phyloP scores from a whole-genome alignment of 768 basidiomycete species.

The Lactifluus piperatus region DNA sequence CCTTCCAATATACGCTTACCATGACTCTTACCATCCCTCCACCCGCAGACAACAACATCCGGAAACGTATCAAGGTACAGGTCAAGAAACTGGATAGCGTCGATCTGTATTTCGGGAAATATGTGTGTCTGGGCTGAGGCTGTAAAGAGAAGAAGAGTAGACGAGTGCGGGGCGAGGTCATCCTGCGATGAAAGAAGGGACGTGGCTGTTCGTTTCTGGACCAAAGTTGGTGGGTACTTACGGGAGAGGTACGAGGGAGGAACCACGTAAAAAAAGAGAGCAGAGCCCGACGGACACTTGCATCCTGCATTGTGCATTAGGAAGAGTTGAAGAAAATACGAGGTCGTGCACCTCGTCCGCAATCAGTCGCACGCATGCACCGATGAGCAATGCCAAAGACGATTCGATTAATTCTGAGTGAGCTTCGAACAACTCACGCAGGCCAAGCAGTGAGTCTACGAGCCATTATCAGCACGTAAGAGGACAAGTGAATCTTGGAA shows the following conservation, averaged over 20 bases:
- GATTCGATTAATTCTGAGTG: constrained; percentile 48
- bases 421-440: constrained; percentile 60
- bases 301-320: constrained; percentile 45
- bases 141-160: constrained; percentile 72
- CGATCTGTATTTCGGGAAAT: constrained; percentile 89
- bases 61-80: constrained; percentile 67
- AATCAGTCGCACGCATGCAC: constrained; percentile 59
- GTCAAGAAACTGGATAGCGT: constrained; percentile 75
- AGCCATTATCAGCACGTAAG: not conserved
- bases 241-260: constrained; percentile 51
- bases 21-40: constrained; percentile 47
- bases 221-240: constrained; percentile 26
- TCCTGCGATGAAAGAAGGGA: constrained; percentile 36
- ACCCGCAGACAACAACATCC: constrained; percentile 54
- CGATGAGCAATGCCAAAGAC: constrained; percentile 47
- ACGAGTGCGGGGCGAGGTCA: constrained; percentile 62
- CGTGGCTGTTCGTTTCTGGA: not conserved
- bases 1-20: constrained; percentile 66
- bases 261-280: constrained; percentile 67
- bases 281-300: constrained; percentile 65
- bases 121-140: constrained; percentile 92
- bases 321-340: not conserved
- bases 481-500: constrained; percentile 1
- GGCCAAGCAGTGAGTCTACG: constrained; percentile 63
- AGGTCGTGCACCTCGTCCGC: constrained; percentile 61